These are phyloP conservation scores for Irpex sp. DNA, from an alignment of 1,284 basidiomycete genomes.

Conservation along the genomic window DNA sequence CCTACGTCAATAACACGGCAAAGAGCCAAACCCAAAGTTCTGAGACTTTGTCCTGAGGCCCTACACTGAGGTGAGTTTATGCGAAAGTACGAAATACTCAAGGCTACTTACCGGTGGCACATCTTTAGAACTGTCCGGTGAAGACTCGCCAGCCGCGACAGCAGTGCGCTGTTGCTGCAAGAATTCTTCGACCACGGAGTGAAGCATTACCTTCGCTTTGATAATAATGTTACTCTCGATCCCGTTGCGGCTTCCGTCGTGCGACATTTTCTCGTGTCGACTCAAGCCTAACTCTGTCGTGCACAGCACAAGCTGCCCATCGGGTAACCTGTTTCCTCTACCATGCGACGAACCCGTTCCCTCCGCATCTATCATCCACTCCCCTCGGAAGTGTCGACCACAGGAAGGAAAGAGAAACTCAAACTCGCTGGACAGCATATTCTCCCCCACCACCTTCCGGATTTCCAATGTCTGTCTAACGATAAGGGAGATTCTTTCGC, in stretches of 20 bases:
- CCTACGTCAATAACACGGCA: no score
- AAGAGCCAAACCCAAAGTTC: no score
- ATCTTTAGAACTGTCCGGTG: no score
- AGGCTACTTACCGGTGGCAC: no score
- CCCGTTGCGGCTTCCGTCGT: slow-evolving; percentile 17
- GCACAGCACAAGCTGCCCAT: slow-evolving; percentile 25
- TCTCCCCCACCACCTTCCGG: background rate
- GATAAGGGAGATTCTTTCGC: background rate
- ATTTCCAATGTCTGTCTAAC: background rate
- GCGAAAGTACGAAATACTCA: no score
- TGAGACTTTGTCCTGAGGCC: no score
- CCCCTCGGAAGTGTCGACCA: slow-evolving; percentile 13
- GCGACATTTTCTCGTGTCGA: slow-evolving; percentile 17
- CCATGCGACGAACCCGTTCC: slow-evolving; percentile 3
- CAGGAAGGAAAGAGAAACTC: background rate
- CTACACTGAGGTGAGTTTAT: no score
- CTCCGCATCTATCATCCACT: slow-evolving; percentile 43
- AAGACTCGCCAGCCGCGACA: background rate
- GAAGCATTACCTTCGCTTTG: slow-evolving; percentile 32
- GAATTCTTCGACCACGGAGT: slow-evolving; percentile 1
- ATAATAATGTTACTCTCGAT: slow-evolving; percentile 19
- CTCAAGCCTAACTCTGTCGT: slow-evolving; percentile 33
- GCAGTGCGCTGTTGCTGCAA: background rate
- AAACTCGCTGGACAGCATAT: background rate
- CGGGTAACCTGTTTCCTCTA: slow-evolving; percentile 3